Base-by-base conservation (phyloP, 148 eudicot genomes). In the Chenopodium berlandieri region DNA sequence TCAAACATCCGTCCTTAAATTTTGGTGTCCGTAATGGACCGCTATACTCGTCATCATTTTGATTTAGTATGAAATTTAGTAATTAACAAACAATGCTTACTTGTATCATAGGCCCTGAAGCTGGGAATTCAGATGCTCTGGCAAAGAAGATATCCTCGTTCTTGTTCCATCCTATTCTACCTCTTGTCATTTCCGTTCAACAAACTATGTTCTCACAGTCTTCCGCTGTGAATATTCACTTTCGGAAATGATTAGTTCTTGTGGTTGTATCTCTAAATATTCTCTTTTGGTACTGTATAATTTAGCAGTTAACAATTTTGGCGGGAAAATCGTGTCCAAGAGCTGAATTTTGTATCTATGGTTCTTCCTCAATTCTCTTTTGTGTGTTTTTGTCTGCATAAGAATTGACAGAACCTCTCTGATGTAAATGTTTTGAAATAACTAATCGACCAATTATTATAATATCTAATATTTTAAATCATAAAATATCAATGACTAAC, bases 211-310 rank as follows among this genome's bases (percentile, higher is more conserved):
- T 84, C 88, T 85, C 90, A 86, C 97, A 93, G 86, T 92, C 94
- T 31, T 86, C 97, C 52, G 93, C 92, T 76, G 94, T 95, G 81
- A 95, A 95, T 92, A 95, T 95, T 81, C 99, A 95, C 87, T 93
- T 93, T 85, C 94, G 98, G 75, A 86, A 90, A 91, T 95, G 79
- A 84, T 75, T 74, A 75, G 25, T 66, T 50, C 68, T n/a, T 27
- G 48, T 56, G 23, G 25, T 2, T 56, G 65, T 23, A 62, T 62
- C 23, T 20, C 65, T 22, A 62, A 62, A 4, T 22, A 11, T 62
- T 9, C 22, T 50, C 2, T 14, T 54, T 50, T 54, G 4, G 37
- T 11, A 58, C 2, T 56, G 40, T 22, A 19, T 71, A 7, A 19
- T 62, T 27, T 50, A 75, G 16, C 67, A 30, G 11, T 48, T 23